Evolutionary conservation across 805 yeast species (phyloP).

Genomic region (Teunomyces kruisii): DNA sequence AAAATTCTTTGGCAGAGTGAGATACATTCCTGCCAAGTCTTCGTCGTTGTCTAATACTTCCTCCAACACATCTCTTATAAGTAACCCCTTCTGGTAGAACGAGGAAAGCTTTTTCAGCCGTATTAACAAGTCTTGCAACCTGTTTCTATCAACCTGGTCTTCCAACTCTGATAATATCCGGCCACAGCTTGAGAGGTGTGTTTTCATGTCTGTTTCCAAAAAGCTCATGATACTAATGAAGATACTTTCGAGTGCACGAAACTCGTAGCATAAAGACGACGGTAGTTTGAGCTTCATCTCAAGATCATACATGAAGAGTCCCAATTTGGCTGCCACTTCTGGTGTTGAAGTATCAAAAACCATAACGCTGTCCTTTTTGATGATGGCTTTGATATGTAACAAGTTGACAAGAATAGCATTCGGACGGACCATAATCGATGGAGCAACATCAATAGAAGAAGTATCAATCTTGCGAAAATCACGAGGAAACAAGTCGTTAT

Average conservation of each 20-base stretch:
- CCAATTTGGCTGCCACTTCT: constrained; percentile 66
- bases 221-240: constrained; percentile 77
- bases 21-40: constrained; percentile 75
- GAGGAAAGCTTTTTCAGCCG: constrained; percentile 69
- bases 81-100: constrained; percentile 70
- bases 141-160: constrained; percentile 73
- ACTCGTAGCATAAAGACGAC: constrained; percentile 55
- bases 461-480: constrained; percentile 84
- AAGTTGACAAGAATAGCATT: constrained; percentile 78
- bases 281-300: constrained; percentile 62
- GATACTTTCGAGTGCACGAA: constrained; percentile 79
- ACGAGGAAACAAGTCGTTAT: constrained; percentile 77
- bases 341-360: constrained; percentile 77
- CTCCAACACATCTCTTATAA: constrained; percentile 79
- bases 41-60: constrained; percentile 86
- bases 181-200: constrained; percentile 59
- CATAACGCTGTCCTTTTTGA: constrained; percentile 76
- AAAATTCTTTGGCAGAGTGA: constrained; percentile 44
- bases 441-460: constrained; percentile 76
- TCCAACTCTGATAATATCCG: constrained; percentile 69
- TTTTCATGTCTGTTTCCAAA: constrained; percentile 71
- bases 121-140: constrained; percentile 69
- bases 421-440: constrained; percentile 78
- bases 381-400: constrained; percentile 84
- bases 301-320: constrained; percentile 81